Percentiles rank a stretch among this genome's conserved stretches.
These are phyloP conservation scores for Saccharomycopsis fibuligera DNA, from an alignment of 805 yeast genomes.

Conservation along the genomic window DNA sequence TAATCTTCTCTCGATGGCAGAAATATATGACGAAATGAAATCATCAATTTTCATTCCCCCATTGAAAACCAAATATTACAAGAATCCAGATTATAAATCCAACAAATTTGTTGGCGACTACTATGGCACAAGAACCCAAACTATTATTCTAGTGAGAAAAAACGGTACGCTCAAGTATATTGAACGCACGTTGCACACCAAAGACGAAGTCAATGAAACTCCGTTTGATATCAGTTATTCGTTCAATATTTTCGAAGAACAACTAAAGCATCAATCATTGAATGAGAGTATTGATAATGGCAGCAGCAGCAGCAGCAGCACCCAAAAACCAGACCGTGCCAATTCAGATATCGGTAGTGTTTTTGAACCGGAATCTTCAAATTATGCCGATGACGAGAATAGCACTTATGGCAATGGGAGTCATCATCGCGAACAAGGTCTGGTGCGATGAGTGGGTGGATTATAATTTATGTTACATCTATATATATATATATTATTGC, in stretches of 20 bases:
- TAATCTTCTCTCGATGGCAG: conserved; percentile 15
- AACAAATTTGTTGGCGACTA: conserved; percentile 40
- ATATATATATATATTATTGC: no score
- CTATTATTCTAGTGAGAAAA: conserved; percentile 56
- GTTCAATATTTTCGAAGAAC: conserved; percentile 6
- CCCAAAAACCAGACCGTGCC: background rate
- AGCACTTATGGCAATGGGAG: background rate
- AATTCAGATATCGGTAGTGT: no score
- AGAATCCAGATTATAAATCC: conserved; percentile 24
- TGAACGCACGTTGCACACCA: conserved; percentile 50
- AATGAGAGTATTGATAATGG: no score
- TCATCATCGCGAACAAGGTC: background rate
- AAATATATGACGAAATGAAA: conserved; percentile 39
- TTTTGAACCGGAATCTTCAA: background rate
- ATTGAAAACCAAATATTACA: conserved; percentile 29
- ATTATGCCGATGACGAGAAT: conserved; percentile 4
- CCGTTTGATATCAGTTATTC: background rate
- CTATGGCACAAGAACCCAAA: conserved; percentile 88
- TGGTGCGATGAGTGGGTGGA: background rate
- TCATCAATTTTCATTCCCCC: conserved; percentile 73
- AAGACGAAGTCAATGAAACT: background rate
- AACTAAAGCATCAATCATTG: no score
- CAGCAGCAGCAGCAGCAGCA: no score
- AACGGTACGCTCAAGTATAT: conserved; percentile 46
- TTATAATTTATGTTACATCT: no score